A percentile compares a stretch with the other conserved stretches of the same genome.
phyloP scores from a whole-genome alignment of 1,284 basidiomycete genomes.

The Heterobasidion irregulare region DNA sequence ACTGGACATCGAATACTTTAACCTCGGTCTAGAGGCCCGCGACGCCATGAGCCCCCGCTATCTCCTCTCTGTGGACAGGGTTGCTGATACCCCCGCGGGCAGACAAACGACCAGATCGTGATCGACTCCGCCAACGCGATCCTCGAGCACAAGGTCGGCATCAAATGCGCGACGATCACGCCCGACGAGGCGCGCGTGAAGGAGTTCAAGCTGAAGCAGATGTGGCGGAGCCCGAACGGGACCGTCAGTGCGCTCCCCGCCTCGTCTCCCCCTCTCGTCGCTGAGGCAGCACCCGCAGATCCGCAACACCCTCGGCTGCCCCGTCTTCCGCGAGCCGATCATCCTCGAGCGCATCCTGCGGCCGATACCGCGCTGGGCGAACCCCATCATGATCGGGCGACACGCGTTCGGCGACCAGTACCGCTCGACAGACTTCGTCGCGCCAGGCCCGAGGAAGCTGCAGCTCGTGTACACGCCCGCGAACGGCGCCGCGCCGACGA shows the following conservation, averaged over 20 bases:
- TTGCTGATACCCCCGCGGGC: background rate
- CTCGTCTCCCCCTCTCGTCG: background rate
- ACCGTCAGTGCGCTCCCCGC: conserved; percentile 47
- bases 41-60: too few species aligned
- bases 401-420: conserved; percentile 99
- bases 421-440: conserved; percentile 84
- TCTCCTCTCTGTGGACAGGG: background rate
- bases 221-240: conserved; percentile 96
- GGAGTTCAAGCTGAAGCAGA: conserved; percentile 96
- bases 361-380: conserved; percentile 93
- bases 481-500: conserved; percentile 56
- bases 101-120: conserved; percentile 95
- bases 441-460: conserved; percentile 83
- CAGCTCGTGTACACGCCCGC: conserved; percentile 82
- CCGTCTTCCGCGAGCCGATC: conserved; percentile 98
- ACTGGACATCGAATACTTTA: too few species aligned
- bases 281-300: conserved; percentile 48
- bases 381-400: conserved; percentile 94
- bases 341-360: conserved; percentile 87
- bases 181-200: conserved; percentile 93
- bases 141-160: conserved; percentile 83
- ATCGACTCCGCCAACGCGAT: conserved; percentile 92
- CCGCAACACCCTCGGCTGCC: conserved; percentile 95
- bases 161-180: conserved; percentile 98
- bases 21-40: too few species aligned